Percentiles rank a stretch among this genome's conserved stretches.
These are phyloP conservation scores for Lactuca saligna DNA, from an alignment of 129 eudicot genomes.

Conservation along the genomic window DNA sequence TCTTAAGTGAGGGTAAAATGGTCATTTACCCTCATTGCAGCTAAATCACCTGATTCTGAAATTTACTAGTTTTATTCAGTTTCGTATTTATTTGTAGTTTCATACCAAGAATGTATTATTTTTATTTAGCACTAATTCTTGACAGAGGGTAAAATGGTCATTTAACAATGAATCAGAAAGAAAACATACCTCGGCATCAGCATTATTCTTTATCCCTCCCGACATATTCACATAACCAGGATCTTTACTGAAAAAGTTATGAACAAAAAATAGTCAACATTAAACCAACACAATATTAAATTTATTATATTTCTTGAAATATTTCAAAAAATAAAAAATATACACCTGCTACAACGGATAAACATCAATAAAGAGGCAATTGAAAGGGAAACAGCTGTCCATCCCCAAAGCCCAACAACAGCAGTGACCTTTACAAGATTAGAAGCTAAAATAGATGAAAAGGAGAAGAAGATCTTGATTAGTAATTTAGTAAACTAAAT, in stretches of 20 bases:
- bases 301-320: too few species aligned
- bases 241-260: conserved; percentile 69
- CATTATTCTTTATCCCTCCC: conserved; percentile 29
- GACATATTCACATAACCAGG: conserved; percentile 72
- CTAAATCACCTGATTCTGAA: not conserved
- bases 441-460: conserved; percentile 57
- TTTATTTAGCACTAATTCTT: not conserved
- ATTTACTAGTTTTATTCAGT: conserved; percentile 1
- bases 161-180: not conserved
- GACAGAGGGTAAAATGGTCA: not conserved
- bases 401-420: conserved; percentile 92
- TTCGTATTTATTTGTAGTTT: not conserved
- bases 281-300: not conserved
- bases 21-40: not conserved
- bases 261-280: conserved; percentile 5
- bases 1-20: too few species aligned
- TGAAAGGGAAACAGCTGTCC: conserved; percentile 77
- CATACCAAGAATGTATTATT: not conserved
- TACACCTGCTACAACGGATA: conserved; percentile 77
- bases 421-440: conserved; percentile 80
- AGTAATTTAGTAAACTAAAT: conserved; percentile 28
- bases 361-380: conserved; percentile 67
- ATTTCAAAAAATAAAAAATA: not conserved
- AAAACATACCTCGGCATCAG: conserved; percentile 56
- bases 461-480: conserved; percentile 17